Evolutionary conservation across 2,329 filamentous ascomycete genomes (phyloP).

Genomic region (Verticillium zaregamsianum): DNA sequence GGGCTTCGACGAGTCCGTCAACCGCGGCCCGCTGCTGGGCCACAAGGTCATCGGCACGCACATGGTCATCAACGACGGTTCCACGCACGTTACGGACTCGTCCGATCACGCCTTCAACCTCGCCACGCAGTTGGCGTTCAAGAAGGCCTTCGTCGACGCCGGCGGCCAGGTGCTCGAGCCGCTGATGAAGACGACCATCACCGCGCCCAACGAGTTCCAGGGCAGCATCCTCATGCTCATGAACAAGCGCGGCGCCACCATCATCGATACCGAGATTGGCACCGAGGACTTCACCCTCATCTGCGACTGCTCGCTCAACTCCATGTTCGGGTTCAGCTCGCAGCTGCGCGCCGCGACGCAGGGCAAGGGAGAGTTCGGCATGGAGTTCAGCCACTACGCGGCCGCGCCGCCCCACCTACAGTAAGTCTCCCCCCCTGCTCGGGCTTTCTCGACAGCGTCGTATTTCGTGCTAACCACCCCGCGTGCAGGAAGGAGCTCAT

Average conservation of each 20-base stretch:
- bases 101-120: slow-evolving; percentile 94
- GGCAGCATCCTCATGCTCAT: slow-evolving; percentile 90
- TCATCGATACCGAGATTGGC: slow-evolving; percentile 92
- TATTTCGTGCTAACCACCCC: slow-evolving; percentile 17
- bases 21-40: slow-evolving; percentile 85
- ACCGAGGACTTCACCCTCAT: slow-evolving; percentile 89
- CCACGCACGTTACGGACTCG: slow-evolving; percentile 96
- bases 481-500: slow-evolving; percentile 50
- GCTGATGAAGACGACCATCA: slow-evolving; percentile 97
- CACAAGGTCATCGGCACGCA: slow-evolving; percentile 85
- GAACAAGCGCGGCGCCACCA: slow-evolving; percentile 95
- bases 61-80: slow-evolving; percentile 95
- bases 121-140: slow-evolving; percentile 94
- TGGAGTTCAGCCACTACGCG: slow-evolving; percentile 98
- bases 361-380: slow-evolving; percentile 96
- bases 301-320: slow-evolving; percentile 89
- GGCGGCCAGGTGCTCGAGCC: slow-evolving; percentile 86
- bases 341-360: slow-evolving; percentile 91
- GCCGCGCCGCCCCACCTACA: slow-evolving; percentile 84
- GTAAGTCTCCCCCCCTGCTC: slow-evolving; percentile 44
- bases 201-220: slow-evolving; percentile 95
- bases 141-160: slow-evolving; percentile 81
- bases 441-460: too few relatives aligned
- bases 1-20: slow-evolving; percentile 79
- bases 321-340: slow-evolving; percentile 96